phyloP scores from a whole-genome alignment of 2,329 filamentous ascomycete species.

The Chrysosporium keratinophilum region DNA sequence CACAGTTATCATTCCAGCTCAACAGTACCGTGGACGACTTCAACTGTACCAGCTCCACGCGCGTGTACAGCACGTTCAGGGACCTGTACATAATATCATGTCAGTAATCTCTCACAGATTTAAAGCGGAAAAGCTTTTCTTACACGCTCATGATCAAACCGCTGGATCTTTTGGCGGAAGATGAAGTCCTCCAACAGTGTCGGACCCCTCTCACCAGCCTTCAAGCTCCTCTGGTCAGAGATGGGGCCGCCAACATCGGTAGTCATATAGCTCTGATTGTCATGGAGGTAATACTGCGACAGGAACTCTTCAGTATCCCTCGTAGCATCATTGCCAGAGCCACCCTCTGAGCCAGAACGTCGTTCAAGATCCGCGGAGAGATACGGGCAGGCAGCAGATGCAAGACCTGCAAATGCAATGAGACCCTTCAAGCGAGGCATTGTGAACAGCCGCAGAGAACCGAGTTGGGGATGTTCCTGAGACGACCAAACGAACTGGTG shows the following conservation, averaged over 20 bases:
- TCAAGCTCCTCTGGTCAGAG: constrained; percentile 55
- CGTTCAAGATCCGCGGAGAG: constrained; percentile 27
- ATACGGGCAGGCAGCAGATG: constrained; percentile 34
- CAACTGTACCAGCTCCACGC: constrained; percentile 45
- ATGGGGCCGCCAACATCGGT: constrained; percentile 60
- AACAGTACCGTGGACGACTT: constrained; percentile 9
- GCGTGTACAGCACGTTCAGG: constrained; percentile 60
- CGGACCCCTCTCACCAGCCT: constrained; percentile 55
- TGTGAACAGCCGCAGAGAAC: background rate
- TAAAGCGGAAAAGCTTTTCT: constrained; percentile 17
- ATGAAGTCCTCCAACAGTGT: constrained; percentile 63
- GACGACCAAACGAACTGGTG: no score
- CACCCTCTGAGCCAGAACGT: constrained; percentile 13
- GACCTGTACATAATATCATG: constrained; percentile 31
- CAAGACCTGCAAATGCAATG: constrained; percentile 26
- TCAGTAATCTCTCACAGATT: background rate
- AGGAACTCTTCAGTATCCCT: constrained; percentile 33
- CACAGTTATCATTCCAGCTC: no score
- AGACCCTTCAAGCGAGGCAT: constrained; percentile 18
- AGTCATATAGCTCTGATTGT: constrained; percentile 49
- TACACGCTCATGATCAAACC: constrained; percentile 61
- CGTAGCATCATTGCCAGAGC: constrained; percentile 18
- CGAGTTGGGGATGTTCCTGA: no score
- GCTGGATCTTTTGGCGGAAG: constrained; percentile 60
- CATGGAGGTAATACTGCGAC: constrained; percentile 41